phyloP scores from a whole-genome alignment of 345 rosid species.

The Raphanus raphanistrum region DNA sequence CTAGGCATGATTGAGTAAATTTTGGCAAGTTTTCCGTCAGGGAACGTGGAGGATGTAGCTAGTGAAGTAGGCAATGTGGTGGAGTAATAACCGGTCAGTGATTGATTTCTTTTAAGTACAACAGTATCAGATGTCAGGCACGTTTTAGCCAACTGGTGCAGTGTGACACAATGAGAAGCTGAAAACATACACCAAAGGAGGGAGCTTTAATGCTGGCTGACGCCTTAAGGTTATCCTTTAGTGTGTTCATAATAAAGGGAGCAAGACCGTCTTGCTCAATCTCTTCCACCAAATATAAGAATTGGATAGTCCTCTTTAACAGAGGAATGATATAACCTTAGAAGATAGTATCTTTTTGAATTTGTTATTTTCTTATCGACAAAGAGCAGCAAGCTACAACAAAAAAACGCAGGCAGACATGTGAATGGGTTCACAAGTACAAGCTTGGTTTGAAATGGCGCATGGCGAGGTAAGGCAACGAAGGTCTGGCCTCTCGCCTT shows the following conservation, averaged over 20 bases:
- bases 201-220: neutral
- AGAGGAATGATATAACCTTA: no score
- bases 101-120: conserved; percentile 58
- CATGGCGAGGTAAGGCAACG: no score
- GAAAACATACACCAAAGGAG: neutral
- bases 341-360: no score
- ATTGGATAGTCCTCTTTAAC: no score
- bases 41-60: conserved; percentile 25
- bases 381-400: no score
- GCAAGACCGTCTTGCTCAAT: neutral
- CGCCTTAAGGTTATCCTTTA: neutral
- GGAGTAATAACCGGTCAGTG: conserved; percentile 50
- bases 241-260: no score
- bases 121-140: conserved; percentile 76
- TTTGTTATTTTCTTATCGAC: no score
- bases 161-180: conserved; percentile 59
- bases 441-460: no score
- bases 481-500: no score
- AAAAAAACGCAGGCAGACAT: no score
- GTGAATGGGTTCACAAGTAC: no score
- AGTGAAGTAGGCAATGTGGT: conserved; percentile 41
- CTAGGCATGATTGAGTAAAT: conserved; percentile 32
- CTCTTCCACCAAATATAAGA: neutral
- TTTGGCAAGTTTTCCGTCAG: conserved; percentile 25
- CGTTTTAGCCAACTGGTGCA: conserved; percentile 75